Evolutionary conservation across 2,329 filamentous ascomycete genomes (phyloP).

Genomic region (Talaromyces sp.): DNA sequence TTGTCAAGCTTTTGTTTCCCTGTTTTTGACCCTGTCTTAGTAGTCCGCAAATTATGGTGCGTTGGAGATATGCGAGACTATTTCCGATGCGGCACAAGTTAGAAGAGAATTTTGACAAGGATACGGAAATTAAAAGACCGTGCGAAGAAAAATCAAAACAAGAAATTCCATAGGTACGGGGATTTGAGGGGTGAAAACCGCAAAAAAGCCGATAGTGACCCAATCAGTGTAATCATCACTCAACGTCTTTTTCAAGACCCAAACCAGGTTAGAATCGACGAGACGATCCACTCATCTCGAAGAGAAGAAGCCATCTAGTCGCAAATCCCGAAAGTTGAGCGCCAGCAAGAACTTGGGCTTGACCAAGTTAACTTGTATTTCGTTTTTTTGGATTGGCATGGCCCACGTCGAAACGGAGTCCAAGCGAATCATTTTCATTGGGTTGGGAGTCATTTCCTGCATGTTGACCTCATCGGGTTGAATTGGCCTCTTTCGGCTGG

Average conservation of each 20-base stretch:
- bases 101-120: background rate
- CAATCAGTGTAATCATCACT: background rate
- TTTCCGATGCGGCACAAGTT: conserved; percentile 8
- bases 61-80: conserved; percentile 16
- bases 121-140: background rate
- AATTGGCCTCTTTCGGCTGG: background rate
- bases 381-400: background rate
- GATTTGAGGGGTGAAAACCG: background rate
- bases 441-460: background rate
- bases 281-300: background rate
- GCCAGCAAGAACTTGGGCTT: background rate
- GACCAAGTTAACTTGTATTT: background rate
- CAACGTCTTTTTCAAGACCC: background rate
- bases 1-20: background rate
- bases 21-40: conserved; percentile 1
- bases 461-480: background rate
- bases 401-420: conserved; percentile 1
- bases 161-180: background rate
- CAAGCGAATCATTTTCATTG: background rate
- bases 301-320: background rate
- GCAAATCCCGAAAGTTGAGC: background rate
- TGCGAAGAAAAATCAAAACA: background rate
- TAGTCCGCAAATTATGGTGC: conserved; percentile 7
- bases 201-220: background rate
- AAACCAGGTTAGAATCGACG: background rate